phyloP scores from a whole-genome alignment of 345 rosid species.

The Corchorus olitorius region DNA sequence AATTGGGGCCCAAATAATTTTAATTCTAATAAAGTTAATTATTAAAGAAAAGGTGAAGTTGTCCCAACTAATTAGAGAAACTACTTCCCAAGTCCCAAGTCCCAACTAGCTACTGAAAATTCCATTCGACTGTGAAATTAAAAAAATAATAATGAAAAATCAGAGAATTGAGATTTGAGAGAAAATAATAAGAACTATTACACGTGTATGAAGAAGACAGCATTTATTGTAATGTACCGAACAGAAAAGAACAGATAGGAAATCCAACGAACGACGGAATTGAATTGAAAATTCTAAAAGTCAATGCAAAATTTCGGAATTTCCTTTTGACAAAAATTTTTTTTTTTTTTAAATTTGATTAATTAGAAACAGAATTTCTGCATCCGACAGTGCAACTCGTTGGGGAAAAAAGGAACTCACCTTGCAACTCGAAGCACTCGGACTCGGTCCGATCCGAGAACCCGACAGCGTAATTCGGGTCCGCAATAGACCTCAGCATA shows the following conservation, averaged over 20 bases:
- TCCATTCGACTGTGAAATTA: neutral
- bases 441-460: conserved; percentile 82
- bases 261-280: neutral
- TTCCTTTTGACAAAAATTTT: neutral
- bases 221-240: neutral
- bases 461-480: conserved; percentile 91
- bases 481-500: conserved; percentile 79
- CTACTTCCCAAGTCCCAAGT: neutral
- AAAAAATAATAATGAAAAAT: neutral
- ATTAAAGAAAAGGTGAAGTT: neutral
- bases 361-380: neutral
- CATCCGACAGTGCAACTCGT: neutral
- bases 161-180: neutral
- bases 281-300: conserved; percentile 4
- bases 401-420: conserved; percentile 38
- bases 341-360: neutral
- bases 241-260: neutral
- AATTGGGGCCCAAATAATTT: no score
- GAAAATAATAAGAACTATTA: neutral
- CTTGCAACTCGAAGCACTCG: conserved; percentile 84
- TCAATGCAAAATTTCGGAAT: conserved; percentile 12
- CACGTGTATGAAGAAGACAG: neutral
- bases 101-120: neutral
- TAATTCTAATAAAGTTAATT: no score
- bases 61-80: neutral